Conservation (phyloP, 2,329 filamentous ascomycete genomes). For the Xylaria arbuscula region DNA sequence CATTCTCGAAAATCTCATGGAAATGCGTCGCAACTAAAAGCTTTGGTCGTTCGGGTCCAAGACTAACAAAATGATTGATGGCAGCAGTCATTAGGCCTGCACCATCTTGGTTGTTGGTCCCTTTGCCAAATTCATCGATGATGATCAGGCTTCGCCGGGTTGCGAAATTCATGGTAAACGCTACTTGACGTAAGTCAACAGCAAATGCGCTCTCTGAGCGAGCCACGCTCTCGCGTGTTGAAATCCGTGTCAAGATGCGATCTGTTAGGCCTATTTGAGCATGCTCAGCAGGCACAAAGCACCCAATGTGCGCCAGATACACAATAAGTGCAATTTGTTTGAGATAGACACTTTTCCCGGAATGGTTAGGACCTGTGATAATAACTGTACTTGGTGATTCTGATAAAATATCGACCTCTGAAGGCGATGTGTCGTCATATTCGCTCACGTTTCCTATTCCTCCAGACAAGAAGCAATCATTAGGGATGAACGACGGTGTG, state of each 20-base stretch:
- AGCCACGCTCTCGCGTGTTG: slow-evolving; percentile 74
- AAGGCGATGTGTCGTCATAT: slow-evolving; percentile 18
- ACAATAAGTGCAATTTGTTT: slow-evolving; percentile 93
- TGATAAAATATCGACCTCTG: slow-evolving; percentile 29
- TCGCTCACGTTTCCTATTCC: slow-evolving; percentile 57
- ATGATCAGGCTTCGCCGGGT: slow-evolving; percentile 83
- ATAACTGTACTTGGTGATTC: slow-evolving; percentile 74
- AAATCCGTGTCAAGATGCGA: slow-evolving; percentile 88
- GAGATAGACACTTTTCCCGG: slow-evolving; percentile 94
- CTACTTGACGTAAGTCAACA: slow-evolving; percentile 88
- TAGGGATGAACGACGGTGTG: slow-evolving; percentile 83
- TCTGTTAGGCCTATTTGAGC: slow-evolving; percentile 89
- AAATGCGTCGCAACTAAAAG: slow-evolving; percentile 72
- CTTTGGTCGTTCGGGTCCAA: slow-evolving; percentile 62
- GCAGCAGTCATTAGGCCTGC: slow-evolving; percentile 68
- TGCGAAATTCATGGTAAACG: slow-evolving; percentile 77
- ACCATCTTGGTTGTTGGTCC: slow-evolving; percentile 68
- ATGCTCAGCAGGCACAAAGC: slow-evolving; percentile 83
- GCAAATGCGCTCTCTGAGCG: slow-evolving; percentile 71
- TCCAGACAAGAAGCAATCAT: slow-evolving; percentile 77
- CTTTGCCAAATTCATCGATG: slow-evolving; percentile 90
- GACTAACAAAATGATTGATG: slow-evolving; percentile 65
- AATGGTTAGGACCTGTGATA: slow-evolving; percentile 94
- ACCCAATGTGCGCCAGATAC: slow-evolving; percentile 92
- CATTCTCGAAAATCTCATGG: slow-evolving; percentile 77